Evolutionary conservation across 1,284 basidiomycete species (phyloP).

Genomic region (Ganoderma lucidum): DNA sequence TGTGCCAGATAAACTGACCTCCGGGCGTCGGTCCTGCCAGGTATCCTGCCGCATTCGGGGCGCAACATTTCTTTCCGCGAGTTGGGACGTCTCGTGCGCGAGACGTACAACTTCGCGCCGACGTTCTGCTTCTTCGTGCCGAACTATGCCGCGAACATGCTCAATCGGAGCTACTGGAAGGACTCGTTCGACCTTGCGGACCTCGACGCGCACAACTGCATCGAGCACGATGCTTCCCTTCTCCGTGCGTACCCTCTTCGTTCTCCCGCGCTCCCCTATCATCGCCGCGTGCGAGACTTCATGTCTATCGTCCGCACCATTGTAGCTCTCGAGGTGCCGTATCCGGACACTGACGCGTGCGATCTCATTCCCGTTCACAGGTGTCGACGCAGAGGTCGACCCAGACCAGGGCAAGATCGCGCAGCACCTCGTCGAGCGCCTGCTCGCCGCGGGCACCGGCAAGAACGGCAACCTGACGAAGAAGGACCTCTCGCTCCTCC

Average conservation of each 20-base stretch:
- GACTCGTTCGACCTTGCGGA: slow-evolving; percentile 72
- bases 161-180: slow-evolving; percentile 60
- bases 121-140: slow-evolving; percentile 72
- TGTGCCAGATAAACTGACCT: not conserved
- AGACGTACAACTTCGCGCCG: slow-evolving; percentile 73
- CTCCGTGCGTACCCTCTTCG: slow-evolving; percentile 50
- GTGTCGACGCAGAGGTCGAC: slow-evolving; percentile 19
- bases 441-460: slow-evolving; percentile 68
- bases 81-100: slow-evolving; percentile 52
- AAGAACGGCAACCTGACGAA: slow-evolving; percentile 57
- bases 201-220: slow-evolving; percentile 74
- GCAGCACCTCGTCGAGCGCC: slow-evolving; percentile 55
- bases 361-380: slow-evolving; percentile 1
- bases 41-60: slow-evolving; percentile 71
- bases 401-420: slow-evolving; percentile 28
- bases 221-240: slow-evolving; percentile 80
- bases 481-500: slow-evolving; percentile 64
- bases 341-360: not conserved
- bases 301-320: not conserved
- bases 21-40: slow-evolving; percentile 43
- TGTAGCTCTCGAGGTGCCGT: not conserved
- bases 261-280: not conserved
- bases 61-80: slow-evolving; percentile 71
- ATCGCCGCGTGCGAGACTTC: not conserved
- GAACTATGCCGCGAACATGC: slow-evolving; percentile 61